Conservation (phyloP, 2,329 filamentous ascomycete species). For the Phialophora macrospora region DNA sequence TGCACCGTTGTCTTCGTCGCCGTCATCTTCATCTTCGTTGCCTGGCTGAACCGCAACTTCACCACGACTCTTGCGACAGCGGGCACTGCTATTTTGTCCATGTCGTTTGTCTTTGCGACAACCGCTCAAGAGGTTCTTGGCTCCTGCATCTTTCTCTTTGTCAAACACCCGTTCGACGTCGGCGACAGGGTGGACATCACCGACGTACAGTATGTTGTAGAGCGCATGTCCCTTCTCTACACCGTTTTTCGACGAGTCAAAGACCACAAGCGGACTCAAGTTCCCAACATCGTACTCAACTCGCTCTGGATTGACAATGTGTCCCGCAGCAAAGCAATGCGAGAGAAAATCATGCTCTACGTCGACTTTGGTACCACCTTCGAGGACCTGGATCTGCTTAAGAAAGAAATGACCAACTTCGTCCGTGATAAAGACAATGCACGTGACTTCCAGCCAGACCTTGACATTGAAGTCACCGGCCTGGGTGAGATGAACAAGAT, state of each 20-base stretch:
- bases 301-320: conserved; percentile 95
- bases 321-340: conserved; percentile 88
- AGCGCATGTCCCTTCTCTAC: conserved; percentile 92
- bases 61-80: conserved; percentile 84
- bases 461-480: conserved; percentile 76
- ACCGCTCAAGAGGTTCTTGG: conserved; percentile 95
- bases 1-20: conserved; percentile 80
- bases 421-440: conserved; percentile 81
- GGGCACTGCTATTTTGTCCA: conserved; percentile 85
- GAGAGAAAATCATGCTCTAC: conserved; percentile 77
- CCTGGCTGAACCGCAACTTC: conserved; percentile 86
- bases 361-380: conserved; percentile 86
- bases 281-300: conserved; percentile 92
- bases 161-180: conserved; percentile 97
- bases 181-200: conserved; percentile 88
- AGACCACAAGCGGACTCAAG: conserved; percentile 77
- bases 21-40: conserved; percentile 83
- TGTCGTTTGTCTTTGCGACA: conserved; percentile 95
- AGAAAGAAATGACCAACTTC: conserved; percentile 82
- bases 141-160: conserved; percentile 97
- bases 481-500: conserved; percentile 89
- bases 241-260: conserved; percentile 86
- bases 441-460: conserved; percentile 86
- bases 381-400: conserved; percentile 84
- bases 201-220: conserved; percentile 73